phyloP scores from a whole-genome alignment of 192 early-diverging fungal species.

The Coemansia furcata region DNA sequence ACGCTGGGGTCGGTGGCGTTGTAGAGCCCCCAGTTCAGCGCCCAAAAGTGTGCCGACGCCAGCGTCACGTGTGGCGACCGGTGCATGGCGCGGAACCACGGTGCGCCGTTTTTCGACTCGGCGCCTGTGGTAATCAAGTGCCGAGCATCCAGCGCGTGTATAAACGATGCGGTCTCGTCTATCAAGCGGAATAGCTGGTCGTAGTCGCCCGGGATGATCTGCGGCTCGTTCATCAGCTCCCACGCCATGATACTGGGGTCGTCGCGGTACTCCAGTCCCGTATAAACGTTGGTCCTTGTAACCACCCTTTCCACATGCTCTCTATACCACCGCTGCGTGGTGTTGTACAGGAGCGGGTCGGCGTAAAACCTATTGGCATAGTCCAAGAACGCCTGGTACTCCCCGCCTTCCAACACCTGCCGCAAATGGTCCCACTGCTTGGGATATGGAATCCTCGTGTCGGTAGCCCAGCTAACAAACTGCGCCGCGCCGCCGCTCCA shows the following conservation, averaged over 20 bases:
- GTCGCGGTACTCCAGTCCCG: conserved; percentile 51
- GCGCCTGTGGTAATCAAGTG: conserved; percentile 64
- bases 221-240: conserved; percentile 74
- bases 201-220: conserved; percentile 26
- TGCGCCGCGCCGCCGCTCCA: conserved; percentile 69
- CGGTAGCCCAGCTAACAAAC: conserved; percentile 61
- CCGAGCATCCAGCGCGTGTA: conserved; percentile 52
- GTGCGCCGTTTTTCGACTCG: conserved; percentile 59
- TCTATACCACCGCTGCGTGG: conserved; percentile 47
- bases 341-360: conserved; percentile 20
- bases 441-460: conserved; percentile 60
- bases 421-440: conserved; percentile 37
- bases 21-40: conserved; percentile 60
- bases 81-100: conserved; percentile 58
- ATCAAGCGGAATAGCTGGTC: conserved; percentile 51
- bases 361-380: conserved; percentile 57
- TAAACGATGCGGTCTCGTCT: conserved; percentile 46
- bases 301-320: conserved; percentile 52
- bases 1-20: conserved; percentile 47
- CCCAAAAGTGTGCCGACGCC: conserved; percentile 57
- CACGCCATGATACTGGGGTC: conserved; percentile 66
- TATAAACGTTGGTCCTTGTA: conserved; percentile 50
- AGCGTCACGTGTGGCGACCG: conserved; percentile 46
- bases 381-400: conserved; percentile 45
- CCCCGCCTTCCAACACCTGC: conserved; percentile 22